Conservation (phyloP, 2,329 filamentous ascomycete species). For the Sclerotinia nivalis region DNA sequence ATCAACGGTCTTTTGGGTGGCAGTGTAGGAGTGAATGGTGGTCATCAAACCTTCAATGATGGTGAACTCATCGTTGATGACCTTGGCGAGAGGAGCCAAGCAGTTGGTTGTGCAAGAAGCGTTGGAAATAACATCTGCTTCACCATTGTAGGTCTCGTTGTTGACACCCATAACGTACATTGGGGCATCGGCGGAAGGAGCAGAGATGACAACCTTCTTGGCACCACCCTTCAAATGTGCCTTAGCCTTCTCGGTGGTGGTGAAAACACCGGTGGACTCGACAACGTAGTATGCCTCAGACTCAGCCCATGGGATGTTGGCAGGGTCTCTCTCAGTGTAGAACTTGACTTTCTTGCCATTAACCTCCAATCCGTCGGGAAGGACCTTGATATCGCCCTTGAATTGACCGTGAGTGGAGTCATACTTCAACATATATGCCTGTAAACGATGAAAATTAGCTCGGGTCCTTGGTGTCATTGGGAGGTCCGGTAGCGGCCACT, state of each 20-base stretch:
- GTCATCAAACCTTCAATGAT: conserved; percentile 99
- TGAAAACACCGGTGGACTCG: conserved; percentile 99
- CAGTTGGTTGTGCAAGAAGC: conserved; percentile 99
- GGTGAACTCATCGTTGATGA: conserved; percentile 96
- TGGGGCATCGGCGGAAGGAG: conserved; percentile 90
- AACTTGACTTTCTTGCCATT: conserved; percentile 95
- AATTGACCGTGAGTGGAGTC: conserved; percentile 96
- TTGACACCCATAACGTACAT: conserved; percentile 99
- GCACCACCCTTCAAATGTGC: conserved; percentile 94
- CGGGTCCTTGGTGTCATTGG: conserved; percentile 16
- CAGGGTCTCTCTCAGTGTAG: conserved; percentile 89
- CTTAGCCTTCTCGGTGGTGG: conserved; percentile 92
- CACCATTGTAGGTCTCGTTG: conserved; percentile 87
- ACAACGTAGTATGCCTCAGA: conserved; percentile 91
- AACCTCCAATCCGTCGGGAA: conserved; percentile 71
- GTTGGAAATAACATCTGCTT: conserved; percentile 94
- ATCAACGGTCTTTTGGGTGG: conserved; percentile 99
- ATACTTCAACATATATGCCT: conserved; percentile 99
- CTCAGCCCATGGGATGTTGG: conserved; percentile 85
- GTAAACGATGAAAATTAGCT: conserved; percentile 29
- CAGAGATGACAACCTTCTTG: conserved; percentile 96
- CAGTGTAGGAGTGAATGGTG: conserved; percentile 99
- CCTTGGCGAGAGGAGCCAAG: conserved; percentile 98
- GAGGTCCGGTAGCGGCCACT: conserved; percentile 47
- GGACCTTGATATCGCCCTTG: conserved; percentile 82